Conservation (phyloP, 768 basidiomycete species). For the Neoboletus subvelutipes region DNA sequence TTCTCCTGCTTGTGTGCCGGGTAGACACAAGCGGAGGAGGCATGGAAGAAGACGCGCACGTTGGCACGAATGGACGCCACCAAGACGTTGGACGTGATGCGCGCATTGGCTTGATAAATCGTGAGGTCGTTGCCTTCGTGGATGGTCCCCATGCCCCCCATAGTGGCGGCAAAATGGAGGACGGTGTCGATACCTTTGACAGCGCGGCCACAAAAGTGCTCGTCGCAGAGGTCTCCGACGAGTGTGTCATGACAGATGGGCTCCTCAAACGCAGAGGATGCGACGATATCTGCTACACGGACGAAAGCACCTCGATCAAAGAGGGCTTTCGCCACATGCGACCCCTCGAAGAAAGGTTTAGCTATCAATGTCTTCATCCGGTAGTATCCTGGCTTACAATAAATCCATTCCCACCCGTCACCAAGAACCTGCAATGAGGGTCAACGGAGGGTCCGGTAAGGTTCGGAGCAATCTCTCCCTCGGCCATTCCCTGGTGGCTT, state of each 20-base stretch:
- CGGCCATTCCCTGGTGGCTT: background rate
- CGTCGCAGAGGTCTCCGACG: slow-evolving; percentile 48
- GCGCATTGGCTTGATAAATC: slow-evolving; percentile 50
- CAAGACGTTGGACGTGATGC: slow-evolving; percentile 51
- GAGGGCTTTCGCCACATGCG: slow-evolving; percentile 47
- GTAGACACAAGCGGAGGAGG: slow-evolving; percentile 62
- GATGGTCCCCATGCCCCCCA: slow-evolving; percentile 67
- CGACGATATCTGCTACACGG: slow-evolving; percentile 44
- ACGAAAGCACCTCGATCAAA: slow-evolving; percentile 33
- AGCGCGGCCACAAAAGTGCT: slow-evolving; percentile 35
- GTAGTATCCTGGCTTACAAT: slow-evolving; percentile 37
- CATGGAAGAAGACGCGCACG: slow-evolving; percentile 49
- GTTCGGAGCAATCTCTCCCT: background rate
- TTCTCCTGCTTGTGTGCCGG: slow-evolving; percentile 42
- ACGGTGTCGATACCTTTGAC: slow-evolving; percentile 44
- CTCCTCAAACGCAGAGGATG: slow-evolving; percentile 22
- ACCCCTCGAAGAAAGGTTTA: slow-evolving; percentile 40
- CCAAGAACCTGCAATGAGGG: slow-evolving; percentile 29
- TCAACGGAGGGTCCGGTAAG: background rate
- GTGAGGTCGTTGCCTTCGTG: slow-evolving; percentile 47
- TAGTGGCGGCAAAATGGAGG: slow-evolving; percentile 58
- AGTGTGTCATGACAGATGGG: slow-evolving; percentile 37
- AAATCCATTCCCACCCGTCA: slow-evolving; percentile 55
- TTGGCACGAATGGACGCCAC: slow-evolving; percentile 37
- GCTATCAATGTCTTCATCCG: background rate